phyloP scores from a whole-genome alignment of 2,329 filamentous ascomycete species.

The Albifimbria verrucaria region DNA sequence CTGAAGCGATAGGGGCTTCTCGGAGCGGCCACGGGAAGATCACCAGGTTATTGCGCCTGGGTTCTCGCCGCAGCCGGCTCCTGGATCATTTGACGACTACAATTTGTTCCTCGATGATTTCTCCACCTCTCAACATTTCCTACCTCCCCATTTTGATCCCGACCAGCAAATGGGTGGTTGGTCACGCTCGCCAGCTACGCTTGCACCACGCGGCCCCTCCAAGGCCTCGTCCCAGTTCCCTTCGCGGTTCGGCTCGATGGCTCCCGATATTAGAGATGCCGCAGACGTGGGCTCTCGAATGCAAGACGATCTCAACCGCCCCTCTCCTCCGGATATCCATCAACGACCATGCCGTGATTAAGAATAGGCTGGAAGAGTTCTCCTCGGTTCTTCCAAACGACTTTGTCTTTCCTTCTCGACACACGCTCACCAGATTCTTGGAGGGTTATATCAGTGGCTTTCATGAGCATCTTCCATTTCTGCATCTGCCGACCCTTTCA shows the following conservation, averaged over 20 bases:
- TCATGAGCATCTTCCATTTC: conserved; percentile 53
- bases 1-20: conserved; percentile 44
- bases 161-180: conserved; percentile 52
- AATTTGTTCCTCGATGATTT: conserved; percentile 59
- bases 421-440: conserved; percentile 65
- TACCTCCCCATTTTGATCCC: conserved; percentile 52
- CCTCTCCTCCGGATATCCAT: conserved; percentile 48
- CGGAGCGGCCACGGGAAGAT: conserved; percentile 47
- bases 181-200: conserved; percentile 40
- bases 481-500: conserved; percentile 65
- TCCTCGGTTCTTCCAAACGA: conserved; percentile 56
- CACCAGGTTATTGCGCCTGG: conserved; percentile 37
- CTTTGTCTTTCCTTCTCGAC: conserved; percentile 66
- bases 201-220: conserved; percentile 37
- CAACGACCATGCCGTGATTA: conserved; percentile 52
- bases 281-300: conserved; percentile 18
- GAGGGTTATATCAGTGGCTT: conserved; percentile 70
- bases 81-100: conserved; percentile 50
- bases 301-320: conserved; percentile 26
- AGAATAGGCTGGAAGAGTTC: conserved; percentile 59
- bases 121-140: conserved; percentile 49
- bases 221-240: conserved; percentile 49
- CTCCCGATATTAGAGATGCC: conserved; percentile 47
- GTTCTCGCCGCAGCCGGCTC: conserved; percentile 24
- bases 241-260: conserved; percentile 51